These are phyloP conservation scores for Globisporangium cystogenes DNA, from an alignment of 352 stramenopile genomes.

Conservation along the genomic window DNA sequence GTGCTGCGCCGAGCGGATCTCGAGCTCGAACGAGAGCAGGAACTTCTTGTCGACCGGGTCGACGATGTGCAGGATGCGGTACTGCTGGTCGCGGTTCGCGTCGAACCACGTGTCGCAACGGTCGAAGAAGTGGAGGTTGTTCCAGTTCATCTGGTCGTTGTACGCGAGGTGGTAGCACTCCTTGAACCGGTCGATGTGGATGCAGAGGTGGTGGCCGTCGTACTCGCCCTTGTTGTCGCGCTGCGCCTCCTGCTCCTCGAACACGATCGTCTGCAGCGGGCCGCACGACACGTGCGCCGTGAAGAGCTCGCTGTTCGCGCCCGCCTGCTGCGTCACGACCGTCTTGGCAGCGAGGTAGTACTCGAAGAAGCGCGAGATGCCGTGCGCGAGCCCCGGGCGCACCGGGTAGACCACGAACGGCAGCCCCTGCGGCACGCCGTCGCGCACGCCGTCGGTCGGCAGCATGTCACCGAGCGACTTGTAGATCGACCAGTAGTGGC, in stretches of 20 bases:
- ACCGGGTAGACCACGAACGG: conserved; percentile 57
- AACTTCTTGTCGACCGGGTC: conserved; percentile 59
- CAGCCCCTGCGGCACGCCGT: conserved; percentile 42
- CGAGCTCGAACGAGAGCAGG: conserved; percentile 62
- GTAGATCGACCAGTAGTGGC: conserved; percentile 56
- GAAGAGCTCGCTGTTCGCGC: conserved; percentile 19
- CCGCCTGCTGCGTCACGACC: conserved; percentile 27
- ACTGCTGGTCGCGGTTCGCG: conserved; percentile 64
- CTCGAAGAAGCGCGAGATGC: conserved; percentile 67
- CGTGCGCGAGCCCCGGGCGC: conserved; percentile 44
- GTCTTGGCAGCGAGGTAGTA: conserved; percentile 58
- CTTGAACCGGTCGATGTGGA: conserved; percentile 69
- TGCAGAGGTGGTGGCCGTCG: conserved; percentile 70
- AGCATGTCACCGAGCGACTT: conserved; percentile 45
- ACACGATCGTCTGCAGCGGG: conserved; percentile 54
- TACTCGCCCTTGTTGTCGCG: conserved; percentile 55
- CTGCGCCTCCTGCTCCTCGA: conserved; percentile 51
- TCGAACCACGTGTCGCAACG: conserved; percentile 62
- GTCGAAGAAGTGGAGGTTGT: conserved; percentile 70
- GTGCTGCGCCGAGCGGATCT: conserved; percentile 65
- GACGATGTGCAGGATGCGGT: conserved; percentile 60
- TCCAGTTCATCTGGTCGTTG: conserved; percentile 65
- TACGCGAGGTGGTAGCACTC: conserved; percentile 49
- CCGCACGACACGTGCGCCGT: conserved; percentile 44
- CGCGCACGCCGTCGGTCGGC: conserved; percentile 25